A percentile compares a stretch with the other conserved stretches of the same genome.
These are phyloP conservation scores for Linanthus parryae DNA, from an alignment of 148 eudicot species.

Conservation along the genomic window DNA sequence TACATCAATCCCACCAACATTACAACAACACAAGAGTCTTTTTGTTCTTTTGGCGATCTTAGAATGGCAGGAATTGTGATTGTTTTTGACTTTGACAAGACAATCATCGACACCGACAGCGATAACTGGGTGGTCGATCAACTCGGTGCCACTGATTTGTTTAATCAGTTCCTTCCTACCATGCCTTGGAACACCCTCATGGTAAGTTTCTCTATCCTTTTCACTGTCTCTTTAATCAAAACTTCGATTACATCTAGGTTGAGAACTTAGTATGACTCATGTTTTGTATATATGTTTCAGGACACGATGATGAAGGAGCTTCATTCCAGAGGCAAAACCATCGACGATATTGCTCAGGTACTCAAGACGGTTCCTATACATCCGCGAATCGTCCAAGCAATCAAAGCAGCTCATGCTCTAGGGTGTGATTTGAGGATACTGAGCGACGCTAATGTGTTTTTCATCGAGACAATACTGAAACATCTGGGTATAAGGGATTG, in stretches of 20 bases:
- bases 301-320: slow-evolving; percentile 78
- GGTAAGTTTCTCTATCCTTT: slow-evolving; percentile 30
- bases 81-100: slow-evolving; percentile 83
- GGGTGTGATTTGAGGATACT: slow-evolving; percentile 87
- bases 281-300: slow-evolving; percentile 17
- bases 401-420: slow-evolving; percentile 59
- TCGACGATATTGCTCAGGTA: slow-evolving; percentile 45
- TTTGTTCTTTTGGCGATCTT: too few species aligned
- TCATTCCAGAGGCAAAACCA: slow-evolving; percentile 58
- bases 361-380: slow-evolving; percentile 52
- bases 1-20: too few species aligned
- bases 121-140: slow-evolving; percentile 84
- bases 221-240: background rate
- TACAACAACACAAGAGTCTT: too few species aligned
- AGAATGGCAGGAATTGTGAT: slow-evolving; percentile 48
- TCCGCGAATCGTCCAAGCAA: slow-evolving; percentile 59
- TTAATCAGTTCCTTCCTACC: slow-evolving; percentile 64
- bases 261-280: background rate
- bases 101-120: slow-evolving; percentile 60
- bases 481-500: slow-evolving; percentile 49
- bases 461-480: slow-evolving; percentile 57
- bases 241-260: background rate
- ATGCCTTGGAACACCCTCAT: slow-evolving; percentile 80
- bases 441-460: slow-evolving; percentile 78
- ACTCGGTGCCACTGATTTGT: slow-evolving; percentile 58